These are phyloP conservation scores for Karstenula rhodostoma DNA, from an alignment of 2,329 filamentous ascomycete species.

Conservation along the genomic window DNA sequence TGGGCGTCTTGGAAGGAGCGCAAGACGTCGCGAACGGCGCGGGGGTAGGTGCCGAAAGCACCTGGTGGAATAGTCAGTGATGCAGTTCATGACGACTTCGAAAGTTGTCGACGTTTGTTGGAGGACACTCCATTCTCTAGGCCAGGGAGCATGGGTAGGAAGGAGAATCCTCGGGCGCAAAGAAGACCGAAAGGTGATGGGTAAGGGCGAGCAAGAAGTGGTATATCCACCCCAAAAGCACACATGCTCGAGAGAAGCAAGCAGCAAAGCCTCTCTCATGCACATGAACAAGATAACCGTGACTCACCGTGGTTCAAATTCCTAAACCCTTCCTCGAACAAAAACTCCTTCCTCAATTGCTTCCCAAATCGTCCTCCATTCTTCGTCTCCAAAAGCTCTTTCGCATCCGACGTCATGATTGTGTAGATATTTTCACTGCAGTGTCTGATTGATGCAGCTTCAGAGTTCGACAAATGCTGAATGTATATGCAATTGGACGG, in stretches of 20 bases:
- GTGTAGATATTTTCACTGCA: not conserved
- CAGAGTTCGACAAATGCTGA: not conserved
- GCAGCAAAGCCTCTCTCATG: not conserved
- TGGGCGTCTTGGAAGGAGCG: constrained; percentile 70
- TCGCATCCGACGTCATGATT: constrained; percentile 26
- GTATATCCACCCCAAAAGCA: no score
- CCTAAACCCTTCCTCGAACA: constrained; percentile 71
- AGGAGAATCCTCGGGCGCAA: no score
- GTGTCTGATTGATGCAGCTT: not conserved
- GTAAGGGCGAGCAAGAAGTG: no score
- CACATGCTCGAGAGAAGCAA: not conserved
- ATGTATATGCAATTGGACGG: not conserved
- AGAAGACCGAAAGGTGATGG: no score
- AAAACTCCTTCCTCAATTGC: constrained; percentile 67
- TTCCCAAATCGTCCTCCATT: constrained; percentile 57
- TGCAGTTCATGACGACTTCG: not conserved
- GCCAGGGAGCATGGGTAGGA: not conserved
- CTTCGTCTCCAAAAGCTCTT: constrained; percentile 27
- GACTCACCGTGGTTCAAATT: constrained; percentile 82
- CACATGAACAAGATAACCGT: not conserved
- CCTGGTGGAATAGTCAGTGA: constrained; percentile 52
- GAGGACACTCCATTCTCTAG: not conserved
- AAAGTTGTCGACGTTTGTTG: not conserved
- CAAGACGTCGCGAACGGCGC: constrained; percentile 65
- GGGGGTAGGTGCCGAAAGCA: constrained; percentile 81